These are phyloP conservation scores for Phoenix dactylifera DNA, from an alignment of 176 grass and related monocot species.

Conservation along the genomic window DNA sequence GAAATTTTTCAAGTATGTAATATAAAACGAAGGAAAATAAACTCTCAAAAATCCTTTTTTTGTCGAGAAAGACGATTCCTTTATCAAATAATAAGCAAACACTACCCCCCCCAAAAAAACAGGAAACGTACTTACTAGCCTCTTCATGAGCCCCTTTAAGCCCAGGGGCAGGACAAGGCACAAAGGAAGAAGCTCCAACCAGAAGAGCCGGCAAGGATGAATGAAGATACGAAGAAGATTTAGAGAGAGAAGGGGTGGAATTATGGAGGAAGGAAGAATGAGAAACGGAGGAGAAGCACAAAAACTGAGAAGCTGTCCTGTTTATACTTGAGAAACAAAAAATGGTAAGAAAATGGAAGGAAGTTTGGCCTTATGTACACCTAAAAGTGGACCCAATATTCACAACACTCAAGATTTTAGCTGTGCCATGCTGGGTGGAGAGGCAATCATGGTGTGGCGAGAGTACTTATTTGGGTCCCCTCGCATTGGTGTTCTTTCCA, in stretches of 20 bases:
- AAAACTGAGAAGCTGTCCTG: constrained; percentile 5
- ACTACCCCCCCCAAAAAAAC: not conserved
- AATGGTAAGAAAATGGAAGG: constrained; percentile 1
- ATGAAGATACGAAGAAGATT: constrained; percentile 10
- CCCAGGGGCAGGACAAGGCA: not conserved
- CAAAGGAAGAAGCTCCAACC: not conserved
- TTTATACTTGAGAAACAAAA: constrained; percentile 25
- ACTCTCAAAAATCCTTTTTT: too few relatives aligned
- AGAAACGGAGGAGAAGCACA: constrained; percentile 3
- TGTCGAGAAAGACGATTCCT: not conserved
- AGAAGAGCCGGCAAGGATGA: constrained; percentile 3
- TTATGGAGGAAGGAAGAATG: too few relatives aligned
- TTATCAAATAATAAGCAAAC: constrained; percentile 1
- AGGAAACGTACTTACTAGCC: constrained; percentile 71
- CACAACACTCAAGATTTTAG: too few relatives aligned
- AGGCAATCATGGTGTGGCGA: too few relatives aligned
- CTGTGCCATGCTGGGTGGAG: too few relatives aligned
- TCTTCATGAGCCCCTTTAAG: constrained; percentile 51
- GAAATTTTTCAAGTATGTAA: too few relatives aligned
- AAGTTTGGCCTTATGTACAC: too few relatives aligned
- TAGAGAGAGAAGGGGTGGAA: not conserved
- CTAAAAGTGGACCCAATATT: too few relatives aligned
- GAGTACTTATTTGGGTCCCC: too few relatives aligned
- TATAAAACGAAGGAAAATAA: too few relatives aligned
- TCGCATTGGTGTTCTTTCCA: too few relatives aligned